Conservation (phyloP, 1,284 basidiomycete species). For the Microbotryum scabiosae region DNA sequence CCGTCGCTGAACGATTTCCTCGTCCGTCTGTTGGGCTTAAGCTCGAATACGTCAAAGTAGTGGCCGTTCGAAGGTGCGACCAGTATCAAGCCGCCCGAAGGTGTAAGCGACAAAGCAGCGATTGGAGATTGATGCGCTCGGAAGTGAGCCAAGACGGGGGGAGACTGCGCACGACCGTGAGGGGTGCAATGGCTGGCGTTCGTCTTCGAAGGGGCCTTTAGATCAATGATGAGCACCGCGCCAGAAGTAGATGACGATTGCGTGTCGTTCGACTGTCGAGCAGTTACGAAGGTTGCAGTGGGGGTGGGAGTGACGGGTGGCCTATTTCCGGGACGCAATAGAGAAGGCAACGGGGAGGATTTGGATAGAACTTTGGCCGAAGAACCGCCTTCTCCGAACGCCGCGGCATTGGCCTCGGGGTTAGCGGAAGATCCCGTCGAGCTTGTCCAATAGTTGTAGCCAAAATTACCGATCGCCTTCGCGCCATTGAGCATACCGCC, state of each 20-base stretch:
- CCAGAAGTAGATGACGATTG: conserved; percentile 6
- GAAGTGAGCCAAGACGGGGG: conserved; percentile 28
- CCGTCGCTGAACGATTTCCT: neutral
- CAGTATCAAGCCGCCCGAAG: conserved; percentile 53
- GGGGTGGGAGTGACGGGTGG: neutral
- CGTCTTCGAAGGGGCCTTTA: neutral
- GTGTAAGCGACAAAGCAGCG: conserved; percentile 51
- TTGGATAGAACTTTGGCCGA: conserved; percentile 5
- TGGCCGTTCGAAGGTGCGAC: conserved; percentile 56
- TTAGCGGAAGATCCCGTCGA: neutral
- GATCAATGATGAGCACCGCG: conserved; percentile 20
- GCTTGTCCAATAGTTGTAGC: conserved; percentile 17
- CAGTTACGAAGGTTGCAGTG: too few species aligned
- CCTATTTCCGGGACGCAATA: conserved; percentile 4
- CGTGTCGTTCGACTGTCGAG: neutral
- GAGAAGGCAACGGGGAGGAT: conserved; percentile 19
- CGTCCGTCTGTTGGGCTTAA: conserved; percentile 34
- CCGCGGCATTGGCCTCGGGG: neutral
- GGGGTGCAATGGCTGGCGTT: neutral
- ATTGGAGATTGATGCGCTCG: conserved; percentile 44
- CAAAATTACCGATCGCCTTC: conserved; percentile 26
- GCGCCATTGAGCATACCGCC: conserved; percentile 28
- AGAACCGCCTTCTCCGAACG: neutral
- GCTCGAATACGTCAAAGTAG: conserved; percentile 51
- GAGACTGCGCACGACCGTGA: neutral